Evolutionary conservation across 305 asterid genomes (phyloP).

Genomic region (Fraxinus greggii): DNA sequence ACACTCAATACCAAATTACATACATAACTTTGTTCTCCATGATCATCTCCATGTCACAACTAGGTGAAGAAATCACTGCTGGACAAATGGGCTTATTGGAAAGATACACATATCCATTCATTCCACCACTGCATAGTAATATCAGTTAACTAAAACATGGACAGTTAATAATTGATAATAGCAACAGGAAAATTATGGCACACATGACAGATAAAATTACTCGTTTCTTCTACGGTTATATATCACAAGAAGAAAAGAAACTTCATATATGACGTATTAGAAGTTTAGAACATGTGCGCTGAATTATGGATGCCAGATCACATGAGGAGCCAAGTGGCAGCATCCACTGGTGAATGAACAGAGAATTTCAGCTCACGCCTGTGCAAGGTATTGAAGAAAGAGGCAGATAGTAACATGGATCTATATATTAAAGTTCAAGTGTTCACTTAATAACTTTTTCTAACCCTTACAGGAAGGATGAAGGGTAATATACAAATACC

Average conservation of each 20-base stretch:
- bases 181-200: not conserved
- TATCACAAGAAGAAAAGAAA: not conserved
- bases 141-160: conserved; percentile 5
- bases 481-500: not conserved
- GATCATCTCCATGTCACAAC: conserved; percentile 37
- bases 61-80: conserved; percentile 39
- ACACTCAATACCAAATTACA: conserved; percentile 24
- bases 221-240: not conserved
- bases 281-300: not conserved
- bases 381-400: not conserved
- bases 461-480: not conserved
- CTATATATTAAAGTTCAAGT: not conserved
- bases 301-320: not conserved
- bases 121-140: conserved; percentile 46
- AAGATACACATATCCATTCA: conserved; percentile 53
- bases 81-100: conserved; percentile 43
- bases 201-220: not conserved
- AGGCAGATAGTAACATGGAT: not conserved
- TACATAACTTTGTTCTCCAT: conserved; percentile 45
- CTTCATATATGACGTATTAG: not conserved
- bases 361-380: not conserved
- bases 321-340: not conserved
- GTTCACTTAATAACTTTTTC: not conserved
- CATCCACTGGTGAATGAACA: not conserved
- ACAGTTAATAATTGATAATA: not conserved